Percentiles rank a stretch among this genome's conserved stretches.
phyloP scores from a whole-genome alignment of 2,329 filamentous ascomycete genomes.

The Xylaria multiplex region DNA sequence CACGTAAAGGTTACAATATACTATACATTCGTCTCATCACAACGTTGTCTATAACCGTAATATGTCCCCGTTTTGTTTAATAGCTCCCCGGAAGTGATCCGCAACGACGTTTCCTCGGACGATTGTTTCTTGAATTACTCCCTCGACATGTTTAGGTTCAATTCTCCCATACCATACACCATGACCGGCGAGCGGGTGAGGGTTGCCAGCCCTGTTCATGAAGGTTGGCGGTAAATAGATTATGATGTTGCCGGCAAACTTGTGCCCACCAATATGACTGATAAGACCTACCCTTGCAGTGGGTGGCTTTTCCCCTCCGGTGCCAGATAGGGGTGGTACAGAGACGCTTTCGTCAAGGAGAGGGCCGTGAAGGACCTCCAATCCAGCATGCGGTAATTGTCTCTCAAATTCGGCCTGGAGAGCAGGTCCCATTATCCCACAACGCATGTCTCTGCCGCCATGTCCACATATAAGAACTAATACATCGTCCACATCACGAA shows the following conservation, averaged over 20 bases:
- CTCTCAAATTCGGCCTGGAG: slow-evolving; percentile 75
- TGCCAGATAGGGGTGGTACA: slow-evolving; percentile 43
- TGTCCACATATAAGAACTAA: slow-evolving; percentile 91
- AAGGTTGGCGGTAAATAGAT: slow-evolving; percentile 75
- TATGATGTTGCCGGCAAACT: slow-evolving; percentile 86
- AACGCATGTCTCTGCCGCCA: slow-evolving; percentile 81
- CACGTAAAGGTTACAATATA: slow-evolving; percentile 9
- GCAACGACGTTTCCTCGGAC: slow-evolving; percentile 72
- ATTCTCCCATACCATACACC: slow-evolving; percentile 87
- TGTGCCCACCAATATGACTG: slow-evolving; percentile 85
- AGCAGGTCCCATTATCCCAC: slow-evolving; percentile 81
- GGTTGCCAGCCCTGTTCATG: slow-evolving; percentile 52
- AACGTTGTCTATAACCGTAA: slow-evolving; percentile 55
- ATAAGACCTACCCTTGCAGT: slow-evolving; percentile 74
- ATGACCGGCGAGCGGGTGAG: slow-evolving; percentile 71
- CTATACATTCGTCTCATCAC: slow-evolving; percentile 3
- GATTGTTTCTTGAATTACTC: slow-evolving; percentile 77
- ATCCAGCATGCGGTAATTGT: slow-evolving; percentile 62
- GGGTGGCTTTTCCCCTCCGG: slow-evolving; percentile 37
- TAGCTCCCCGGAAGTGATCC: slow-evolving; percentile 78
- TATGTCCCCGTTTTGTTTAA: slow-evolving; percentile 65
- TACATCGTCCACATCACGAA: slow-evolving; percentile 72
- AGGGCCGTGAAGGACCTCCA: slow-evolving; percentile 60
- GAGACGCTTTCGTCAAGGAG: slow-evolving; percentile 53
- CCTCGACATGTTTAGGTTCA: slow-evolving; percentile 78